Evolutionary conservation across 2,329 filamentous ascomycete genomes (phyloP), one percentile per base, ranked within the genome.

Genomic region (Talaromyces sp.): DNA sequence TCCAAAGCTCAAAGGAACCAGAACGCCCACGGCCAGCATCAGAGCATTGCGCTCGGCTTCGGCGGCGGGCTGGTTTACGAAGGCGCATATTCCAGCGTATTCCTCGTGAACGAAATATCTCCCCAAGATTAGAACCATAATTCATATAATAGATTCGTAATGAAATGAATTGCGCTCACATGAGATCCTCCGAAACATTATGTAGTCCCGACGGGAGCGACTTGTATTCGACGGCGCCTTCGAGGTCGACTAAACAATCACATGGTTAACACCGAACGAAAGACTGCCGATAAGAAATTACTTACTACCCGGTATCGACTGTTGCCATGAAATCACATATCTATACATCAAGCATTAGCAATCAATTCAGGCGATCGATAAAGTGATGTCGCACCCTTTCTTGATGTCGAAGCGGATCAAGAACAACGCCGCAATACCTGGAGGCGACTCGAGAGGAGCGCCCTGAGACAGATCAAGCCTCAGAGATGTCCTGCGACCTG

Each of bases 221-320:
- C 79, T 97, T 98, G 85, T 93, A 99, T 79, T 99, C 95, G 72
- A 97, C 92, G 27, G 90, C 88, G 63, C 92, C 92, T 70, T 96
- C 91, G 58, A 98, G 85, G 56, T 83, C 77, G 47, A 87, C 83
- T 85, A 65, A 65, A 56, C 62, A 8, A 31, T 41, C 27, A 37
- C 9, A 43, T 27, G 22, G 11, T 43, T 45, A 59, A 60, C 19
- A 52, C 60, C 31, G 48, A 19, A 45, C 61, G 41, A 45, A 14
- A 35, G 47, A 59, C 16, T 31, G 19, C 9, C 14, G 9, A 19
- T 10, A 56, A 24, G 1, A 16, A 7, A 7, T 47, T 39, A 74
- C 77, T 86, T 83, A 79, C 94, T 84, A 58, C 87, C 88, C 14
- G 87, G 83, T 1, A 87, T 79, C 13, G 89, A 87, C 69, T 87